A percentile compares a stretch with the other conserved stretches of the same genome.
Conservation (phyloP, 352 stramenopile genomes). For the Blastocystis hominis region DNA sequence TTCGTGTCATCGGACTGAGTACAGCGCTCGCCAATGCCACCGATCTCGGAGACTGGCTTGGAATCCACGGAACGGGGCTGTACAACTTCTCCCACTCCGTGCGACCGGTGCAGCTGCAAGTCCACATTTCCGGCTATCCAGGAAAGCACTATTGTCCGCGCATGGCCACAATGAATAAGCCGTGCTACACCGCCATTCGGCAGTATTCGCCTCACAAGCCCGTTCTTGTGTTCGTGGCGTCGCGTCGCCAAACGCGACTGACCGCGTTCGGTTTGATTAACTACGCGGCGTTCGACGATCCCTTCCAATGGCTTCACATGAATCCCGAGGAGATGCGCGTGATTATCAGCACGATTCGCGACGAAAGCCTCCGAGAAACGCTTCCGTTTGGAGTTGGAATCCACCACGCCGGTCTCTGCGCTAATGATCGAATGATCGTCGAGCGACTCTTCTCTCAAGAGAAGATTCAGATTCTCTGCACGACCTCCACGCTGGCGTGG, state of each 20-base stretch:
- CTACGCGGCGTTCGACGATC: conserved; percentile 75
- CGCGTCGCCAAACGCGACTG: conserved; percentile 86
- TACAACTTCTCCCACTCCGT: conserved; percentile 71
- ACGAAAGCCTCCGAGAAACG: conserved; percentile 83
- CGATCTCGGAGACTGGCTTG: conserved; percentile 91
- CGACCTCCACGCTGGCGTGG: conserved; percentile 81
- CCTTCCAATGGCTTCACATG: conserved; percentile 83
- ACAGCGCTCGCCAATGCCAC: conserved; percentile 87
- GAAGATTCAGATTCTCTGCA: conserved; percentile 85
- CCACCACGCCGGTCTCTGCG: conserved; percentile 81
- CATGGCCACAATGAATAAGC: conserved; percentile 99
- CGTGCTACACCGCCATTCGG: conserved; percentile 90
- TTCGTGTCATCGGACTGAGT: conserved; percentile 85
- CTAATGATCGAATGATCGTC: conserved; percentile 81
- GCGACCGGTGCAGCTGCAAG: conserved; percentile 86
- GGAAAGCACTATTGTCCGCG: conserved; percentile 84
- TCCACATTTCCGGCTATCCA: conserved; percentile 80
- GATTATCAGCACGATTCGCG: conserved; percentile 75
- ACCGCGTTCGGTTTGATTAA: conserved; percentile 93
- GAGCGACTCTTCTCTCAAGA: conserved; percentile 85
- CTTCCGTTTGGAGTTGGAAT: conserved; percentile 92
- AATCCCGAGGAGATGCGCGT: conserved; percentile 77
- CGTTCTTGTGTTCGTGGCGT: conserved; percentile 94
- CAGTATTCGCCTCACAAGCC: conserved; percentile 83
- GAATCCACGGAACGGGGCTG: conserved; percentile 71